Evolutionary conservation across 768 basidiomycete species (phyloP).

Genomic region (Psilocybe cubensis): DNA sequence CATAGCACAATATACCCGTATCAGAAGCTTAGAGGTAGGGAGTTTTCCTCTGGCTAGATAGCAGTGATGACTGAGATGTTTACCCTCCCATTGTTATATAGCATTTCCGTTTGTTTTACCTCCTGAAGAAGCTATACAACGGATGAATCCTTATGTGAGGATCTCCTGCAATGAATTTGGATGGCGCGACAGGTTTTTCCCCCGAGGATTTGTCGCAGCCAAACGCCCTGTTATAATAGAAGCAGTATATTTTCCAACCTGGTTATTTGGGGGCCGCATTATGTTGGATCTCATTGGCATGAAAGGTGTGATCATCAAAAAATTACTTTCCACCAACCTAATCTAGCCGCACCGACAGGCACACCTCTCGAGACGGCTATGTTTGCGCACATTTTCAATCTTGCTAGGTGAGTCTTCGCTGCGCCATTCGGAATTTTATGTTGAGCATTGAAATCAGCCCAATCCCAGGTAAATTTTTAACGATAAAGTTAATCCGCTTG

Average conservation of each 20-base stretch:
- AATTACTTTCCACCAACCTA: no score
- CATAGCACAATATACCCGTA: background rate
- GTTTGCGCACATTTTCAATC: background rate
- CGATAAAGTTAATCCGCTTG: background rate
- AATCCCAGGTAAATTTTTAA: slow-evolving; percentile 1
- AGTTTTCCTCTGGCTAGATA: background rate
- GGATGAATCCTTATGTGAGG: background rate
- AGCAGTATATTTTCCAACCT: slow-evolving; percentile 6
- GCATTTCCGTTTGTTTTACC: slow-evolving; percentile 15
- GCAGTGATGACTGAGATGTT: background rate
- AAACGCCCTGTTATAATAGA: slow-evolving; percentile 1
- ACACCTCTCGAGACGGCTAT: background rate
- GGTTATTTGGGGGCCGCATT: background rate
- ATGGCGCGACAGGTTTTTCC: background rate
- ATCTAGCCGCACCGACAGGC: no score
- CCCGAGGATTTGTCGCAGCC: background rate
- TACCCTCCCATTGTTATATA: background rate
- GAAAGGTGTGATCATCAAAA: no score
- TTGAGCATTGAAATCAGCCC: background rate
- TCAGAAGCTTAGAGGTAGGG: slow-evolving; percentile 19
- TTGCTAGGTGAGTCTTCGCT: background rate
- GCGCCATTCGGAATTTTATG: background rate
- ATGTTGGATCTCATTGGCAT: background rate
- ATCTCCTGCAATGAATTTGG: background rate
- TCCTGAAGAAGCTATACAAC: slow-evolving; percentile 13